A percentile compares a stretch with the other conserved stretches of the same genome.
These are phyloP conservation scores for Parathielavia appendiculata DNA, from an alignment of 495 filamentous ascomycete genomes.

Conservation along the genomic window DNA sequence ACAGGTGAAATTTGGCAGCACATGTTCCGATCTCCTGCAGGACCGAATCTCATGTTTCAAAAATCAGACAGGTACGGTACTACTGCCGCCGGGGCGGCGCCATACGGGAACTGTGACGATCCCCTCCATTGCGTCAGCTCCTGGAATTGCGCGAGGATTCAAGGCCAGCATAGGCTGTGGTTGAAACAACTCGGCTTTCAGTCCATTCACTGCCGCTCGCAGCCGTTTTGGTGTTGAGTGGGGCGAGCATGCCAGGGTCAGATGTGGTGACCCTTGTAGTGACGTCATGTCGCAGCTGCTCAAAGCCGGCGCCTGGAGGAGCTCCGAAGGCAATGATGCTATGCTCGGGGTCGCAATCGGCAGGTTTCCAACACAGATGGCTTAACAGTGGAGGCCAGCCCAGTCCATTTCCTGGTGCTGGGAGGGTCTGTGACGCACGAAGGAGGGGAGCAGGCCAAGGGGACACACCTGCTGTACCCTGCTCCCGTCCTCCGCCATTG, in stretches of 20 bases:
- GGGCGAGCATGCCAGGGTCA: slow-evolving; percentile 16
- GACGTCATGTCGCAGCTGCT: slow-evolving; percentile 34
- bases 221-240: background rate
- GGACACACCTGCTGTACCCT: background rate
- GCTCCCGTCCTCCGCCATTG: slow-evolving; percentile 1
- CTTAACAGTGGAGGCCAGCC: slow-evolving; percentile 8
- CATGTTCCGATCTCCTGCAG: background rate
- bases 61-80: background rate
- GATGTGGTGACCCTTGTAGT: slow-evolving; percentile 22
- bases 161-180: background rate
- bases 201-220: background rate
- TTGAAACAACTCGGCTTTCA: background rate
- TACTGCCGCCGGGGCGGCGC: background rate
- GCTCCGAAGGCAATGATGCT: slow-evolving; percentile 34
- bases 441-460: slow-evolving; percentile 4
- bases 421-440: slow-evolving; percentile 32
- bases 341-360: slow-evolving; percentile 1
- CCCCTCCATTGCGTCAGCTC: slow-evolving; percentile 10
- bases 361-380: slow-evolving; percentile 4
- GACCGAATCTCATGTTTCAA: background rate
- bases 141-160: background rate
- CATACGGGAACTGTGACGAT: background rate
- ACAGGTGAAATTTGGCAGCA: no score
- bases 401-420: slow-evolving; percentile 3
- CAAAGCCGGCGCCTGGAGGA: slow-evolving; percentile 22